Percentiles rank a stretch among this genome's conserved stretches.
phyloP scores from a whole-genome alignment of 352 stramenopile species.

The Phytophthora ramorum region DNA sequence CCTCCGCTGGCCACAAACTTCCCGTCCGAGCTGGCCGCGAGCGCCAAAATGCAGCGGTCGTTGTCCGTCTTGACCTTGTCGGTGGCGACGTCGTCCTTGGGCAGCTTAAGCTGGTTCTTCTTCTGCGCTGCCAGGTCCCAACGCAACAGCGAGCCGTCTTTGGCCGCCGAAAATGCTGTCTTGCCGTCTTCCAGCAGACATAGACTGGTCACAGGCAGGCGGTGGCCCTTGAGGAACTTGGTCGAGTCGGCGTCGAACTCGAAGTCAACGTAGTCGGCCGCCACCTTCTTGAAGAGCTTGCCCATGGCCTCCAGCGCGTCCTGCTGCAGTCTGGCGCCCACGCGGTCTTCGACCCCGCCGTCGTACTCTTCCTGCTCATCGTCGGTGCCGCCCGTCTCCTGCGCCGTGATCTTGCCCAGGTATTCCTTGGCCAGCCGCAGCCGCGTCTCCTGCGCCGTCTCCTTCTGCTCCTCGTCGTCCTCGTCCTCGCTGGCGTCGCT shows the following conservation, averaged over 20 bases:
- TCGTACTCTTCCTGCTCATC: conserved; percentile 60
- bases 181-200: conserved; percentile 72
- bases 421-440: conserved; percentile 91
- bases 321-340: conserved; percentile 82
- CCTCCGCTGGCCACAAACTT: conserved; percentile 93
- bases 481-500: conserved; percentile 29
- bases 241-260: conserved; percentile 88
- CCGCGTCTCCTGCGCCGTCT: conserved; percentile 91
- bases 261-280: conserved; percentile 78
- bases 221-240: conserved; percentile 79
- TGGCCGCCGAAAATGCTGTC: conserved; percentile 93
- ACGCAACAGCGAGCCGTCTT: conserved; percentile 92
- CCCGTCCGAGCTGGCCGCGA: conserved; percentile 92
- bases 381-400: conserved; percentile 54
- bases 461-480: conserved; percentile 71
- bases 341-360: conserved; percentile 73
- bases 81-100: conserved; percentile 61
- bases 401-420: conserved; percentile 80
- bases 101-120: conserved; percentile 60
- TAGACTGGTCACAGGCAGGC: conserved; percentile 78
- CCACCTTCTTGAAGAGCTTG: conserved; percentile 90
- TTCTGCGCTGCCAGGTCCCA: conserved; percentile 90
- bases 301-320: conserved; percentile 87
- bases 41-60: conserved; percentile 79
- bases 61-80: conserved; percentile 71